Evolutionary conservation across 306 rosid species (phyloP).

Genomic region (Vachellia collinsii): DNA sequence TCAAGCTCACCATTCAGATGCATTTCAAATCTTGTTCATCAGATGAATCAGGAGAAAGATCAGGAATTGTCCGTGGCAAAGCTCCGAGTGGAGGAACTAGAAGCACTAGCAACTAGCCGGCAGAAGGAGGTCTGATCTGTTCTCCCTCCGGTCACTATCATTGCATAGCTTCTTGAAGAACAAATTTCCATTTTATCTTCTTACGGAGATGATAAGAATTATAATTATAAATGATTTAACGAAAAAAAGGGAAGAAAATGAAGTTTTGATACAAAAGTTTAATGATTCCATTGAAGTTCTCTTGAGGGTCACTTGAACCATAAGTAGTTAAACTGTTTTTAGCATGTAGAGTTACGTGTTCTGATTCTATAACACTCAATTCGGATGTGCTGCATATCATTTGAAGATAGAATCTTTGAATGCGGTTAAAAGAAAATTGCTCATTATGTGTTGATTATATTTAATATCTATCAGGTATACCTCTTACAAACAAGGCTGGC

Average conservation of each 20-base stretch:
- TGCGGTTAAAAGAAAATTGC: slow-evolving; percentile 3
- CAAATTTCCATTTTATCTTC: slow-evolving; percentile 23
- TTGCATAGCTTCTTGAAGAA: slow-evolving; percentile 19
- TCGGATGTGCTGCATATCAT: not conserved
- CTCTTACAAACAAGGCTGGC: slow-evolving; percentile 84
- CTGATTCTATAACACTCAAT: slow-evolving; percentile 7
- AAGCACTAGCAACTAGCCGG: slow-evolving; percentile 67
- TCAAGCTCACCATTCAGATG: slow-evolving; percentile 97
- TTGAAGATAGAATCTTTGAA: slow-evolving; percentile 14
- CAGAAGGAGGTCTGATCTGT: slow-evolving; percentile 74
- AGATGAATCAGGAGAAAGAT: slow-evolving; percentile 88
- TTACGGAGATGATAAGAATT: slow-evolving; percentile 16
- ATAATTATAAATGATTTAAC: slow-evolving; percentile 14
- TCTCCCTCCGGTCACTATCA: not conserved
- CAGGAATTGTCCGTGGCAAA: slow-evolving; percentile 75
- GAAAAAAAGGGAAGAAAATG: not conserved
- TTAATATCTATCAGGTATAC: slow-evolving; percentile 63
- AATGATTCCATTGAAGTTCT: not conserved
- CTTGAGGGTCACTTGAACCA: slow-evolving; percentile 24
- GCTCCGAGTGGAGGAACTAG: slow-evolving; percentile 75
- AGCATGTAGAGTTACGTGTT: slow-evolving; percentile 18
- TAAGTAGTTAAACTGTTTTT: not conserved
- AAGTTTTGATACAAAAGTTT: not conserved
- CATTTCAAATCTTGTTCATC: slow-evolving; percentile 85
- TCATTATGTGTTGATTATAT: not conserved